Conservation (phyloP, 2,329 filamentous ascomycete genomes). For the Cytospora piceae region DNA sequence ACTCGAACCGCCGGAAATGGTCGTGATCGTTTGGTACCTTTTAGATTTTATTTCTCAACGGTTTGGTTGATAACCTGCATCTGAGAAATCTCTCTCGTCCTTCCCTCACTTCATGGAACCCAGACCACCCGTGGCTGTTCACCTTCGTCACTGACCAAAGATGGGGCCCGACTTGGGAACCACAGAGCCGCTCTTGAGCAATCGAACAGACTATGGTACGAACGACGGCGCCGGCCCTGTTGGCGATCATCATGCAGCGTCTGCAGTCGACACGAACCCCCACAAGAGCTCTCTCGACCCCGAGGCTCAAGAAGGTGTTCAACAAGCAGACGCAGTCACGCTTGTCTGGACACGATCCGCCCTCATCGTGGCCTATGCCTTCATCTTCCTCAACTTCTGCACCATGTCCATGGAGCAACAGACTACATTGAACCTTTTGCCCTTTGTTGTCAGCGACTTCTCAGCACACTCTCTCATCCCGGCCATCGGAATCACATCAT, state of each 20-base stretch:
- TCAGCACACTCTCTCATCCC: slow-evolving; percentile 56
- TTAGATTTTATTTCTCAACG: not conserved
- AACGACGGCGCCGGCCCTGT: not conserved
- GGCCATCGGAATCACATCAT: slow-evolving; percentile 58
- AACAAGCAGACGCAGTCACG: slow-evolving; percentile 52
- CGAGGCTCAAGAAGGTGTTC: slow-evolving; percentile 48
- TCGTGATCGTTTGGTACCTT: not conserved
- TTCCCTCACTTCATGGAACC: not conserved
- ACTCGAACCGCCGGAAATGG: not conserved
- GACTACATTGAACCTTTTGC: slow-evolving; percentile 39
- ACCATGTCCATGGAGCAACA: slow-evolving; percentile 19
- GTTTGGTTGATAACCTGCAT: not conserved
- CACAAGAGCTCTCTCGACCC: not conserved
- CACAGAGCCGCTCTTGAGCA: slow-evolving; percentile 12
- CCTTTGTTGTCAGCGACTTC: slow-evolving; percentile 57
- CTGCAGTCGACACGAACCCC: not conserved
- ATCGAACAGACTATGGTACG: not conserved
- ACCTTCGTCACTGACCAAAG: slow-evolving; percentile 3
- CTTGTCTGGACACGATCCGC: slow-evolving; percentile 48
- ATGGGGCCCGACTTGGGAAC: slow-evolving; percentile 6
- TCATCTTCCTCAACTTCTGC: slow-evolving; percentile 25
- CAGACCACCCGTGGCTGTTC: not conserved
- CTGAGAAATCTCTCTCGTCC: not conserved
- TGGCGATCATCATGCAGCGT: not conserved
- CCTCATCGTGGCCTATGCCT: slow-evolving; percentile 46